Base-by-base conservation (phyloP, 1,139 yeast genomes). In the Groenewaldozyma auringiensis region DNA sequence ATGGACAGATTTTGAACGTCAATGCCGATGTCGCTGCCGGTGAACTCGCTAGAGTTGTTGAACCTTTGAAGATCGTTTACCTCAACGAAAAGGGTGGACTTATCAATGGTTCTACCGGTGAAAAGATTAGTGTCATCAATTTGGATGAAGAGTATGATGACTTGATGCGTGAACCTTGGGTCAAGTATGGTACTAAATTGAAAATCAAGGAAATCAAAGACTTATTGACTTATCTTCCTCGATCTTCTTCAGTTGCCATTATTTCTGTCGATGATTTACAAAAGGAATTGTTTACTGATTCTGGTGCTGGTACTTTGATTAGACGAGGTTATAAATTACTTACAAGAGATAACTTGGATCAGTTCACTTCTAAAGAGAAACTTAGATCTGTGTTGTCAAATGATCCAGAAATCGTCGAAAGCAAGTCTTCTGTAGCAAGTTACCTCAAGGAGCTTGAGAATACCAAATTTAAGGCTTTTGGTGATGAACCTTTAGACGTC, bases 11-110 rank as follows among this genome's bases (percentile, higher is more conserved):
- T 65, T 76, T 92, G 63, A 92, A 92, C 61, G 98, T 92, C 51
- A 92, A 92, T 64, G 99, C 99, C 4, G 99, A 92, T 63, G 96
- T 92, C 45, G 98, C 98, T 39, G 99, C 99, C 42, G 95, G 96
- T 57, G 97, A 92, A 67, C 76, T 92, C 55, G 97, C 98, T 20
- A 79, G 97, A 63, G 96, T 86, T 49, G 85, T 92, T 57, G 96
- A 92, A 68, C 99, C 99, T 14, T 78, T 92, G 63, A 92, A 92
- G 68, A 89, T 92, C 55, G 98, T 94, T 42, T 92, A 92, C 64
- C 72, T 92, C 66, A 89, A 89, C 66, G 99, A 92, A 68, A 92
- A 92, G 68, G 99, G 99, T 55, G 99, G 98, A 51, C 83, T 92
- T 53, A 80, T 87, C 61, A 88, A 92, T 62, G 97, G 98, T 47